phyloP scores from a whole-genome alignment of 2,329 filamentous ascomycete genomes.

The Phialemoniopsis sp. region DNA sequence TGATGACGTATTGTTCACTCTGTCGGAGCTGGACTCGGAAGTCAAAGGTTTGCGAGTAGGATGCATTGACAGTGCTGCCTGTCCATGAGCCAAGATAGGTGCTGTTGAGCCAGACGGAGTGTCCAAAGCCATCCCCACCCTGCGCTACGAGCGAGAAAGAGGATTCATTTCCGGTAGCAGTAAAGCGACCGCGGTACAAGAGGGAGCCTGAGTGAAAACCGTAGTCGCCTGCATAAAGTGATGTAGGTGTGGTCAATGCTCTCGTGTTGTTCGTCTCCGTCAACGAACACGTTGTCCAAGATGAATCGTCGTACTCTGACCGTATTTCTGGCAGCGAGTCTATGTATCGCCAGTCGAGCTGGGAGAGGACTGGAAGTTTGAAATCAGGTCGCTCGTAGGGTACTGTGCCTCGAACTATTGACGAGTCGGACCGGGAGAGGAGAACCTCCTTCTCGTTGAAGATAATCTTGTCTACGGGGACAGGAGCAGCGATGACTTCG shows the following conservation, averaged over 20 bases:
- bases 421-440: too few relatives aligned
- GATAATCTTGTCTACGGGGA: too few relatives aligned
- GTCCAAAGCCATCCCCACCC: conserved; percentile 62
- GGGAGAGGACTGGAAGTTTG: conserved; percentile 51
- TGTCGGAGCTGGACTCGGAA: too few relatives aligned
- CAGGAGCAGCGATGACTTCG: too few relatives aligned
- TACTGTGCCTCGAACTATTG: too few relatives aligned
- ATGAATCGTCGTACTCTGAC: conserved; percentile 61
- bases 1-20: too few relatives aligned
- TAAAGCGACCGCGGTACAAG: conserved; percentile 64
- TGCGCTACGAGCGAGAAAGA: conserved; percentile 51
- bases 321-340: conserved; percentile 69
- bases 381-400: conserved; percentile 46
- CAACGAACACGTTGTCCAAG: conserved; percentile 59
- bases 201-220: conserved; percentile 64
- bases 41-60: too few relatives aligned
- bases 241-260: conserved; percentile 52
- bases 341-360: conserved; percentile 63
- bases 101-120: conserved; percentile 57
- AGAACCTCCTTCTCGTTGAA: too few relatives aligned
- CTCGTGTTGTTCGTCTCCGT: conserved; percentile 55
- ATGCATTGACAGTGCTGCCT: conserved; percentile 47
- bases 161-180: conserved; percentile 53
- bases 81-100: conserved; percentile 57
- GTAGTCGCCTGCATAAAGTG: conserved; percentile 65